Conservation (phyloP, 2,329 filamentous ascomycete species). For the Amesomyces nigricolor region DNA sequence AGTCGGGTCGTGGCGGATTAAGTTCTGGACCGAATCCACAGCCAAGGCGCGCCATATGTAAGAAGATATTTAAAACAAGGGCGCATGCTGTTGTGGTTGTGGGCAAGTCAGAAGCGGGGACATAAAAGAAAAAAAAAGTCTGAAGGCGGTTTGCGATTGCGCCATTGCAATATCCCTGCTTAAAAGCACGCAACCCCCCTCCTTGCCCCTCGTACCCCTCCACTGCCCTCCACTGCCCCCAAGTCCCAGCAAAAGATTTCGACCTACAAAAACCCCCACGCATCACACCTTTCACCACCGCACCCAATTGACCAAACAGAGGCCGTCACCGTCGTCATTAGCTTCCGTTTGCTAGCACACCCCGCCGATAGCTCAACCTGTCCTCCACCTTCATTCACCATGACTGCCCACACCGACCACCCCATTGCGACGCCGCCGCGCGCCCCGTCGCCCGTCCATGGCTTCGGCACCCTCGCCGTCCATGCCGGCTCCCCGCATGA, state of each 20-base stretch:
- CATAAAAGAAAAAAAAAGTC: slow-evolving; percentile 5
- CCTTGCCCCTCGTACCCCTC: too few relatives aligned
- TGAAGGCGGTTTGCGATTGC: background rate
- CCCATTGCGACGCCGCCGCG: slow-evolving; percentile 62
- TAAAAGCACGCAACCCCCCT: slow-evolving; percentile 18
- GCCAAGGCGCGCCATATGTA: background rate
- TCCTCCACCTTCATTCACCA: slow-evolving; percentile 15
- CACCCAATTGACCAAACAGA: too few relatives aligned
- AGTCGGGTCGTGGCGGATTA: background rate
- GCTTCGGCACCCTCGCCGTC: slow-evolving; percentile 89
- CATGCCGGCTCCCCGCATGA: slow-evolving; percentile 91
- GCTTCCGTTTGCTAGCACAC: too few relatives aligned
- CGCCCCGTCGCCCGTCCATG: slow-evolving; percentile 66
- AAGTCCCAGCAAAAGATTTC: background rate
- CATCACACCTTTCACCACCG: background rate
- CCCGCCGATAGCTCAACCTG: too few relatives aligned
- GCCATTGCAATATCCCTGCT: slow-evolving; percentile 18
- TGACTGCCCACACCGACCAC: slow-evolving; percentile 31
- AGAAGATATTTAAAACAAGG: slow-evolving; percentile 16
- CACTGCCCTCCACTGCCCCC: too few relatives aligned
- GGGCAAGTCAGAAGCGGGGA: slow-evolving; percentile 1
- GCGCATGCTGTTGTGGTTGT: slow-evolving; percentile 2
- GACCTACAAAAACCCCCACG: slow-evolving; percentile 16
- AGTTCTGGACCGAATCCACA: slow-evolving; percentile 6
- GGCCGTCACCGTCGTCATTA: too few relatives aligned